phyloP scores from a whole-genome alignment of 2,329 filamentous ascomycete genomes.

The Waltergamsia citrina region DNA sequence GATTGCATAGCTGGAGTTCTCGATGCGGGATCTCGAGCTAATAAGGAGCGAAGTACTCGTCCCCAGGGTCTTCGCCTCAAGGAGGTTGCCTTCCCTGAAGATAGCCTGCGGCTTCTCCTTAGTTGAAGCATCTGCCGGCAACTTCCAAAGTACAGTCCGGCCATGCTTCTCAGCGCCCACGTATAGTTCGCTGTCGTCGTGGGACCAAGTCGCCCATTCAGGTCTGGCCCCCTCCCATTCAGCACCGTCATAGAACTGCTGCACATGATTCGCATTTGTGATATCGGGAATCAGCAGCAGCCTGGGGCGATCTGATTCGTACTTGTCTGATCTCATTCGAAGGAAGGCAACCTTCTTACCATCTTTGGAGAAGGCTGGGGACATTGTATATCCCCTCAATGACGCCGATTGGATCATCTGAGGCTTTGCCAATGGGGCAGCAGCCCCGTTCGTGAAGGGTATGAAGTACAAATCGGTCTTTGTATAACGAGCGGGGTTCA shows the following conservation, averaged over 20 bases:
- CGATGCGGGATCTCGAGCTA: slow-evolving; percentile 58
- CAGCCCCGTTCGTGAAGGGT: slow-evolving; percentile 34
- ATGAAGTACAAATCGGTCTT: slow-evolving; percentile 75
- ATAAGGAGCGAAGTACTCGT: slow-evolving; percentile 46
- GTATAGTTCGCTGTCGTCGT: slow-evolving; percentile 54
- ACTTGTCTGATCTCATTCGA: slow-evolving; percentile 66
- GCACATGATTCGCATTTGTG: slow-evolving; percentile 42
- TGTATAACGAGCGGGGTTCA: slow-evolving; percentile 66
- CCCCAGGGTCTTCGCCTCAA: slow-evolving; percentile 41
- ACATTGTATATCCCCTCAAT: slow-evolving; percentile 53
- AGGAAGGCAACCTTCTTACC: slow-evolving; percentile 66
- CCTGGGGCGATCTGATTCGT: slow-evolving; percentile 67
- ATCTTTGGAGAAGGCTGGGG: slow-evolving; percentile 65
- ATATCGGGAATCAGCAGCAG: slow-evolving; percentile 57
- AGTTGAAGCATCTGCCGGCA: slow-evolving; percentile 44
- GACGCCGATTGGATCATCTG: slow-evolving; percentile 43
- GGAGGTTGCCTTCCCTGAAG: slow-evolving; percentile 43
- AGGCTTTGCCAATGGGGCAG: slow-evolving; percentile 39
- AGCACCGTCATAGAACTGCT: slow-evolving; percentile 54
- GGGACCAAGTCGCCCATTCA: slow-evolving; percentile 46
- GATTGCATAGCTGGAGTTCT: slow-evolving; percentile 61
- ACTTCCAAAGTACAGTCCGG: slow-evolving; percentile 49
- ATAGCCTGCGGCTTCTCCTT: slow-evolving; percentile 39
- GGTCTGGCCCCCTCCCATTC: slow-evolving; percentile 53
- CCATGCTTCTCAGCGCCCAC: slow-evolving; percentile 67